These are phyloP conservation scores for Pseudophaeomoniella oleicola DNA, from an alignment of 2,329 filamentous ascomycete genomes.

Conservation along the genomic window DNA sequence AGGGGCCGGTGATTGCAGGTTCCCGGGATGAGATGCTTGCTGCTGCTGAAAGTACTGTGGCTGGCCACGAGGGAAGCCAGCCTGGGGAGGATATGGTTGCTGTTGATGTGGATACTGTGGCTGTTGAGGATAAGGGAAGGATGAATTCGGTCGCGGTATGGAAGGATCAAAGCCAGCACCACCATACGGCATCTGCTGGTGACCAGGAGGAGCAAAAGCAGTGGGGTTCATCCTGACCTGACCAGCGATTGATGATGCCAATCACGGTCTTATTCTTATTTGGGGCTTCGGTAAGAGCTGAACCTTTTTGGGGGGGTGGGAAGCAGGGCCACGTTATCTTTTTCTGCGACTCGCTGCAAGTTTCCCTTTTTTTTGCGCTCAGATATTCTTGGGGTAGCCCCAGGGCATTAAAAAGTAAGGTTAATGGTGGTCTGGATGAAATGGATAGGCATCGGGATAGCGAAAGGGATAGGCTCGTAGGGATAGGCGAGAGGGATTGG, in stretches of 20 bases:
- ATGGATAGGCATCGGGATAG: too few relatives aligned
- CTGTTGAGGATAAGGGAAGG: slow-evolving; percentile 1
- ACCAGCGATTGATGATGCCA: slow-evolving; percentile 5
- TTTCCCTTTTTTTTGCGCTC: too few relatives aligned
- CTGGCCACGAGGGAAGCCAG: not conserved
- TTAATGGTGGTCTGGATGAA: too few relatives aligned
- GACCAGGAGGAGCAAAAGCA: not conserved
- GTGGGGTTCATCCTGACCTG: slow-evolving; percentile 7
- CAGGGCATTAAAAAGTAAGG: not conserved
- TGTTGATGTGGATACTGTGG: slow-evolving; percentile 1
- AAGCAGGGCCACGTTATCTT: not conserved
- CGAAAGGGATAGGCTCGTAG: too few relatives aligned
- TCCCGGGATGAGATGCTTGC: slow-evolving; percentile 1
- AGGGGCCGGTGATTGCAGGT: slow-evolving; percentile 1
- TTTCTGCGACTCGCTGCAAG: too few relatives aligned
- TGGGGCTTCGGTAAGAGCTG: too few relatives aligned
- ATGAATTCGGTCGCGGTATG: not conserved
- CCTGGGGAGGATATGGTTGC: slow-evolving; percentile 3
- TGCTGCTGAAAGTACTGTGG: slow-evolving; percentile 1
- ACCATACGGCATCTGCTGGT: not conserved
- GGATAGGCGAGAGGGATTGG: too few relatives aligned
- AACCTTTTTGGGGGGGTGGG: too few relatives aligned
- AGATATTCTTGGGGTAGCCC: not conserved
- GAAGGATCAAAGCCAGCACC: not conserved
- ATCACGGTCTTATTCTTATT: slow-evolving; percentile 1